phyloP scores from a whole-genome alignment of 768 basidiomycete genomes.

The Gloeopeniophorella convolvens region DNA sequence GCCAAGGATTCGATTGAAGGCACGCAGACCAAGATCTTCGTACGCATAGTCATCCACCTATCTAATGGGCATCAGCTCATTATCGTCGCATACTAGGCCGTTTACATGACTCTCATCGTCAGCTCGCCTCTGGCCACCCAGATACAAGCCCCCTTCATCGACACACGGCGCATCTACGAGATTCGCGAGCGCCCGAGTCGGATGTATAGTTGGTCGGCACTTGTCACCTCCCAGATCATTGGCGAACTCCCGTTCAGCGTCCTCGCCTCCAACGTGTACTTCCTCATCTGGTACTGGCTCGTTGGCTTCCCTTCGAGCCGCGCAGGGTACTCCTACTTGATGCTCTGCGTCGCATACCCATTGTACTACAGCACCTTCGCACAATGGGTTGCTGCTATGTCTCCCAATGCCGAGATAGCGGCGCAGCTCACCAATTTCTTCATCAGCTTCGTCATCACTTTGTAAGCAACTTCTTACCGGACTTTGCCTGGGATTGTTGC shows the following conservation, averaged over 20 bases:
- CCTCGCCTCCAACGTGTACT: conserved; percentile 34
- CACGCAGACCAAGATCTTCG: conserved; percentile 39
- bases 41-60: conserved; percentile 16
- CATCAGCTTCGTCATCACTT: conserved; percentile 37
- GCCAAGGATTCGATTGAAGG: conserved; percentile 33
- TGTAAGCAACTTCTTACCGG: conserved; percentile 28
- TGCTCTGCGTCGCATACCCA: conserved; percentile 34
- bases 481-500: neutral
- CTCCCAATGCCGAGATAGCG: conserved; percentile 37
- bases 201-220: conserved; percentile 38
- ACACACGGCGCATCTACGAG: conserved; percentile 33
- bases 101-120: conserved; percentile 31
- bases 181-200: conserved; percentile 36
- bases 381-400: conserved; percentile 36
- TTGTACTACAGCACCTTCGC: conserved; percentile 40
- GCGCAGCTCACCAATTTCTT: conserved; percentile 33
- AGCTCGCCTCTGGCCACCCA: conserved; percentile 35
- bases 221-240: conserved; percentile 31
- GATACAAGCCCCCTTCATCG: conserved; percentile 37
- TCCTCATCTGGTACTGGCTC: conserved; percentile 45
- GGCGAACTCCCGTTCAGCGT: conserved; percentile 42
- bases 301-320: conserved; percentile 35
- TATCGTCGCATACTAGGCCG: conserved; percentile 21
- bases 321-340: conserved; percentile 36
- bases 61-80: neutral